Percentiles rank a stretch among this genome's conserved stretches.
Conservation (phyloP, 495 filamentous ascomycete species). For the Trichoderma erinaceum region DNA sequence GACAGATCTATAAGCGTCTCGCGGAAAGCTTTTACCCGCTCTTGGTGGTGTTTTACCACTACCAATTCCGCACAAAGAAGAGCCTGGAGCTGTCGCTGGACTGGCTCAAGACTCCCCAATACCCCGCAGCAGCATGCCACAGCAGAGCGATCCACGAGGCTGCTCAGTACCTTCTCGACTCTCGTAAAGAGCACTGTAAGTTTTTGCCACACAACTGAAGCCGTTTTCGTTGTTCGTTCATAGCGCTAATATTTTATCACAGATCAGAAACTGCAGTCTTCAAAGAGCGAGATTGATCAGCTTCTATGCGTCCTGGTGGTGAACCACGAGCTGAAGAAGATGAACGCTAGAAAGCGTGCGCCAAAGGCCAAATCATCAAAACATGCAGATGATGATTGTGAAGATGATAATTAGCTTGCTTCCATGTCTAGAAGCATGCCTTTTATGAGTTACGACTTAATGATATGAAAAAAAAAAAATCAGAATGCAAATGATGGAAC, state of each 20-base stretch:
- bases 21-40: constrained; percentile 13
- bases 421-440: constrained; percentile 15
- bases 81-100: constrained; percentile 14
- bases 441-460: constrained; percentile 23
- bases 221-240: background rate
- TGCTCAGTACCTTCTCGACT: constrained; percentile 6
- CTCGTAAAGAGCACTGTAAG: constrained; percentile 10
- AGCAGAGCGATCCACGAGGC: constrained; percentile 6
- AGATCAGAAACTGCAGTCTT: constrained; percentile 12
- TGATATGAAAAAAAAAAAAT: background rate
- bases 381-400: background rate
- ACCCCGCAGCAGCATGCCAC: constrained; percentile 3
- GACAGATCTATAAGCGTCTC: constrained; percentile 5
- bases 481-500: background rate
- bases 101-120: constrained; percentile 2
- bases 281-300: constrained; percentile 11
- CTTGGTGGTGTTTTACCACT: constrained; percentile 16
- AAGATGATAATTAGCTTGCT: background rate
- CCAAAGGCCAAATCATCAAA: constrained; percentile 4
- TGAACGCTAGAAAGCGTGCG: constrained; percentile 10
- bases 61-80: constrained; percentile 15
- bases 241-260: background rate
- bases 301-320: constrained; percentile 13
- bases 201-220: background rate
- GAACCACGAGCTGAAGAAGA: constrained; percentile 17